Evolutionary conservation across 768 basidiomycete genomes (phyloP).

Genomic region (Lactarius deliciosus): DNA sequence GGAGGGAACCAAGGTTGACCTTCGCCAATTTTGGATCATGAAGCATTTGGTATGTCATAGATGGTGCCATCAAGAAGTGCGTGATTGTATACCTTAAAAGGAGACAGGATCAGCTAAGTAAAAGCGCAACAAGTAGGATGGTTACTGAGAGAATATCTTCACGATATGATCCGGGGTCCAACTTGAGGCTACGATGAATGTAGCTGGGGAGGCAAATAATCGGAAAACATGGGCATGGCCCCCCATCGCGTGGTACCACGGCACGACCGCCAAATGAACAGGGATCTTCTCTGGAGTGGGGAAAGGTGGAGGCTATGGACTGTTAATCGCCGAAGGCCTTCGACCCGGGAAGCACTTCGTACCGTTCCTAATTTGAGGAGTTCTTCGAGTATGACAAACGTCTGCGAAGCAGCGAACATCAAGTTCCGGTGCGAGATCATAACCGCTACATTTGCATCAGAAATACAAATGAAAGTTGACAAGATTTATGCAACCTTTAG

Average conservation of each 20-base stretch:
- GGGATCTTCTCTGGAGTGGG: slow-evolving; percentile 48
- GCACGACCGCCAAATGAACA: slow-evolving; percentile 56
- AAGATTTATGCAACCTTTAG: slow-evolving; percentile 53
- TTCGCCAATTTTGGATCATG: slow-evolving; percentile 14
- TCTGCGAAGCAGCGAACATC: slow-evolving; percentile 37
- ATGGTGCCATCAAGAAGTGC: slow-evolving; percentile 20
- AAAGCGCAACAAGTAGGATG: not conserved
- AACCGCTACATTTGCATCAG: slow-evolving; percentile 46
- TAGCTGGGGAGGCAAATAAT: slow-evolving; percentile 45
- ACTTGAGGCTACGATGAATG: slow-evolving; percentile 53
- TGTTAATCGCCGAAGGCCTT: slow-evolving; percentile 1
- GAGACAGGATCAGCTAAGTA: not conserved
- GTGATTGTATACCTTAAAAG: slow-evolving; percentile 19
- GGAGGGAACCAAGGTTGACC: slow-evolving; percentile 14
- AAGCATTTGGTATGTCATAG: slow-evolving; percentile 20
- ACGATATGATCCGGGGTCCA: slow-evolving; percentile 59
- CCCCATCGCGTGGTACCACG: slow-evolving; percentile 67
- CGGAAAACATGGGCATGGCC: slow-evolving; percentile 55
- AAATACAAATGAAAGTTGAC: not conserved
- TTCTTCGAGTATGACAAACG: slow-evolving; percentile 38
- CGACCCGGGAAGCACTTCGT: slow-evolving; percentile 25
- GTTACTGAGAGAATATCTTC: slow-evolving; percentile 58
- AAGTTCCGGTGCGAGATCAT: slow-evolving; percentile 71
- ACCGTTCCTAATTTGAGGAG: slow-evolving; percentile 42
- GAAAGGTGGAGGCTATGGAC: slow-evolving; percentile 40